These are phyloP conservation scores for Perilla frutescens DNA, from an alignment of 257 asterid genomes.

Conservation along the genomic window DNA sequence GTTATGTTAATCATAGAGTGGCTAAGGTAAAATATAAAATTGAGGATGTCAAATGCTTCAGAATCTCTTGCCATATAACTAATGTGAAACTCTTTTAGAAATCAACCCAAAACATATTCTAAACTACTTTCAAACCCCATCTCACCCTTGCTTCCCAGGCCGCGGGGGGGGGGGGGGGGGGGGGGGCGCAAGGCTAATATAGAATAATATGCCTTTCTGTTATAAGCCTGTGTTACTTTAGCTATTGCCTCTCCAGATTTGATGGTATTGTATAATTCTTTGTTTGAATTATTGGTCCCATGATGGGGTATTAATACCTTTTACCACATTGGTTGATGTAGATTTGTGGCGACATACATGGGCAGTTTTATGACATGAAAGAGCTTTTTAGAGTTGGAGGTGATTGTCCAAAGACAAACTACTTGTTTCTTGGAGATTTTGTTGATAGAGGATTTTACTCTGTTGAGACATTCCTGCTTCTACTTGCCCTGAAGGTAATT, in stretches of 20 bases:
- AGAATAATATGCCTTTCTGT: background rate
- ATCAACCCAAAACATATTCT: too few species aligned
- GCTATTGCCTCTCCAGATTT: conserved; percentile 3
- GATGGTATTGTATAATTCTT: background rate
- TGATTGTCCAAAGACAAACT: conserved; percentile 92
- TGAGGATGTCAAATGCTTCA: too few species aligned
- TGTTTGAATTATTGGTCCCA: conserved; percentile 21
- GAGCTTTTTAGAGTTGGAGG: conserved; percentile 98
- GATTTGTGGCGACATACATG: conserved; percentile 99
- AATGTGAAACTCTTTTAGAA: too few species aligned
- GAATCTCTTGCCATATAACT: too few species aligned
- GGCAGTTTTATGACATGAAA: conserved; percentile 98
- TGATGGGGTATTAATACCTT: conserved; percentile 22
- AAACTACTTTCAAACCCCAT: too few species aligned
- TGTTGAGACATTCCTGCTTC: conserved; percentile 94
- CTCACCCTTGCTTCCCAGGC: too few species aligned
- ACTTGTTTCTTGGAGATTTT: conserved; percentile 96
- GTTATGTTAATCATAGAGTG: too few species aligned
- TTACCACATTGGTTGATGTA: conserved; percentile 39
- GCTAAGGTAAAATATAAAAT: too few species aligned
- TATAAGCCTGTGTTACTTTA: background rate
- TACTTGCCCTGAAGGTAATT: conserved; percentile 89
- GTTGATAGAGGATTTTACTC: conserved; percentile 98
- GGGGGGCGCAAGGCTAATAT: too few species aligned
- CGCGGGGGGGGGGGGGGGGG: too few species aligned